phyloP scores from a whole-genome alignment of 2,329 filamentous ascomycete species.

The Cercospora sesami region DNA sequence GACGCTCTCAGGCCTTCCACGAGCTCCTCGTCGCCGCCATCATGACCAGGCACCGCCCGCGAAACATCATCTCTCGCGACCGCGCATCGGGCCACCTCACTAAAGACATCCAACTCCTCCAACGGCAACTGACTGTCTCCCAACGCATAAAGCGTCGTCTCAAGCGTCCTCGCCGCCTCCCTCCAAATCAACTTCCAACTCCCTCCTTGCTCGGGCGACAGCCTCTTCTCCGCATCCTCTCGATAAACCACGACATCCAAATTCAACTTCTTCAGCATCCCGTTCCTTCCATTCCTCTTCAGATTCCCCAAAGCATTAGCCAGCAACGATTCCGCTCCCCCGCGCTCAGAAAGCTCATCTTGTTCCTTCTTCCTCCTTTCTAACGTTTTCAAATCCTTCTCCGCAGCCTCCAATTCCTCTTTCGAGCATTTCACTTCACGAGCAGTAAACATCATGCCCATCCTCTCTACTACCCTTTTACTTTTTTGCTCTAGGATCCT shows the following conservation, averaged over 20 bases:
- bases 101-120: conserved; percentile 7
- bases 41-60: neutral
- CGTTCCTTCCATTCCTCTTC: neutral
- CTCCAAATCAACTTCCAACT: too few relatives aligned
- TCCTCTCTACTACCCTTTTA: neutral
- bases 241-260: neutral
- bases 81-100: conserved; percentile 8
- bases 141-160: neutral
- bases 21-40: neutral
- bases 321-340: neutral
- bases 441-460: neutral
- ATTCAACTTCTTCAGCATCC: neutral
- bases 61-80: conserved; percentile 8
- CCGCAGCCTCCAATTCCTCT: neutral
- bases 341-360: neutral
- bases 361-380: neutral
- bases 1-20: neutral
- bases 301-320: neutral
- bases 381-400: neutral
- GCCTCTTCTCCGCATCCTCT: neutral
- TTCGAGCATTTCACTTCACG: neutral
- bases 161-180: neutral
- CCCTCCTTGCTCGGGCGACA: too few relatives aligned
- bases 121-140: neutral
- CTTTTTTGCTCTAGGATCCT: neutral